Evolutionary conservation across 2,329 filamentous ascomycete species (phyloP), one percentile per base, ranked within the genome.

Genomic region (Fusarium oxysporum): DNA sequence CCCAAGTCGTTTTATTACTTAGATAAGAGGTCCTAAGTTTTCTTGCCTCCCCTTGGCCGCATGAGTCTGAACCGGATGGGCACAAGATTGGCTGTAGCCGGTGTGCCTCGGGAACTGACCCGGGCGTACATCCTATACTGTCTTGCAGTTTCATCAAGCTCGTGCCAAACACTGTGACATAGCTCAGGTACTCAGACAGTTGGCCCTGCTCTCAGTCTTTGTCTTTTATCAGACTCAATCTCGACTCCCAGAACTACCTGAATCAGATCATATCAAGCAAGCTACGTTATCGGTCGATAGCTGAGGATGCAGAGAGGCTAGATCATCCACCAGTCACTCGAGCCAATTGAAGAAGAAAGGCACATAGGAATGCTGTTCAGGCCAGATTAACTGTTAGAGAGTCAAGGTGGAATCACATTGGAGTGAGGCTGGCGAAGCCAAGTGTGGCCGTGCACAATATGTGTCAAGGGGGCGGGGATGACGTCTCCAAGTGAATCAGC

Each of bases 101-200:
- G 51, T 69, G 64, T 72, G 69, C 50, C 70, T 58, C 60, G 70
- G 68, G 60, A 59, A 35, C 21, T 12, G 44, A 54, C 41, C 70
- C 69, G 69, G 65, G 33, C n/a, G 47, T 62, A 16, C 33, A 38
- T 33, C n/a, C 41, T 21, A 10, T 25, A 25, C 30, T n/a, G 19
- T 57, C 47, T 33, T 50, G 47, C 21, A 23, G 16, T 23, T 33
- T 33, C 8, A n/a, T 19, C 21, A 19, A 50, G n/a, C 16, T 19
- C 8, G 30, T 50, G 47, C n/a, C 12, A 50, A 50, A 19, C 17
- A 37, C 16, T 50, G 13, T 14, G 47, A 8, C 47, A 50, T 33
- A 21, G 14, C 28, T 32, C 45, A 32, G 21, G 45, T 12, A 32
- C 25, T 21, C 44, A 14, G 44, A 21, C 28, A 21, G 44, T 30